Base-by-base conservation (phyloP, 1,284 basidiomycete species). In the Butyriboletus appendiculatus region DNA sequence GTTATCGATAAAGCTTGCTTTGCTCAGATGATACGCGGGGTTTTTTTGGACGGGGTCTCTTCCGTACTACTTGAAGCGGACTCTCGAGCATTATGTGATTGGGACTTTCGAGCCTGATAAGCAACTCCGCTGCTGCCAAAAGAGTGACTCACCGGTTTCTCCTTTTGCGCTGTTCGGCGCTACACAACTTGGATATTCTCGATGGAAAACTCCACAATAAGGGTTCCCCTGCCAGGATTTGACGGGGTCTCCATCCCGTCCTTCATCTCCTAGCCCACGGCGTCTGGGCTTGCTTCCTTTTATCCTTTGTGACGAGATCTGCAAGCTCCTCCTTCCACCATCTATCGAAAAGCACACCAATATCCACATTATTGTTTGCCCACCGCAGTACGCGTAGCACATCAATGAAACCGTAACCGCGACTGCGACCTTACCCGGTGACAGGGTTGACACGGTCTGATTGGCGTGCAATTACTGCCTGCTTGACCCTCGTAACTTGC, bases 381-480 rank as follows among this genome's bases (percentile, higher is more conserved):
- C 94, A 99, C 22, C 97, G 81, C 33, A 99, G 73, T 1, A 98
- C 90, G 40, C 92, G 89, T 34, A 99, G 77, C 3, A 96, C 94
- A 66, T 98, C 96, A 39, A 99, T 69, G 76, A 99, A 99, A 15
- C 96, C 97, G 65, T 98, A 99, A 0, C 96, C 96, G 68, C 90
- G 92, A 61, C 89, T 92, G 52, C 89, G 82, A 3, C 94, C 94
- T 61, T 91, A 85, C 3, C 91, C 92, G 0, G 92, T 96, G 32
- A 95, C 71, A 0, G 91, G 79, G 69, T 99, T 96, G 48, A 96
- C 79, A 20, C 94, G 88, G 60, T 97, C 96, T 24, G 80, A 77
- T 69, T 92, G 87, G 15, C 94, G 85, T 12, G 98, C 87, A 55
- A 99, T 87, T 76, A 98, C 98, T 39, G 88, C 79, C 73, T 99